Conservation (phyloP, 1,284 basidiomycete genomes). For the Wallemia ichthyophaga region DNA sequence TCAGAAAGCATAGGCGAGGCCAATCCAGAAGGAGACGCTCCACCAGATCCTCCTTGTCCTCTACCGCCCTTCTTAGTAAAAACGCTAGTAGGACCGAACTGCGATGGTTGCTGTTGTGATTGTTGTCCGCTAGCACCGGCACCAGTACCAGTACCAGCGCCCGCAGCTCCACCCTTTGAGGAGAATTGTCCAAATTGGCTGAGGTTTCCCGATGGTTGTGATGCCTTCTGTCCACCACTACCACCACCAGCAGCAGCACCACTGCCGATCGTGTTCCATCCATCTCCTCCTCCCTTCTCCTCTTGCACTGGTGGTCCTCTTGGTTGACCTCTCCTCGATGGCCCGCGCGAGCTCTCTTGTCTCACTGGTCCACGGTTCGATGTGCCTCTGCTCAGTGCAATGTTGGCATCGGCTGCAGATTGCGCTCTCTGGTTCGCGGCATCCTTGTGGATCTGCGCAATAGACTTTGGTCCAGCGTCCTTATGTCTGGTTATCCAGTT, state of each 20-base stretch:
- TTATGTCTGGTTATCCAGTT: constrained; percentile 49
- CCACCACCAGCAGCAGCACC: no score
- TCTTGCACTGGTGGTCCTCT: constrained; percentile 64
- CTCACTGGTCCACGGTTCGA: constrained; percentile 30
- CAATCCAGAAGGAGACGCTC: constrained; percentile 13
- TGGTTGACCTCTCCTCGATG: constrained; percentile 22
- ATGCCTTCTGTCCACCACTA: constrained; percentile 56
- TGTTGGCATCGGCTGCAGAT: constrained; percentile 8
- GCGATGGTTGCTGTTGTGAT: neutral
- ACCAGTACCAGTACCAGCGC: no score
- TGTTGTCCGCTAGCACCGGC: constrained; percentile 22
- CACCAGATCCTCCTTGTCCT: constrained; percentile 25
- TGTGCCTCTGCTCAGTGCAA: constrained; percentile 38
- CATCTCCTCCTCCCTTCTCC: constrained; percentile 30
- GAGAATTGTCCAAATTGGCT: constrained; percentile 61
- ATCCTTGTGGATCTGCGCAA: constrained; percentile 62
- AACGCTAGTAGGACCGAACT: constrained; percentile 45
- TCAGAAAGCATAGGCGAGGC: neutral
- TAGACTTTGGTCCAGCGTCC: constrained; percentile 52
- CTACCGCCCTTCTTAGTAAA: constrained; percentile 36
- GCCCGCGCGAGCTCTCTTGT: constrained; percentile 15
- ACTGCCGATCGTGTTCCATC: constrained; percentile 8
- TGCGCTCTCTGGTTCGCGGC: constrained; percentile 5
- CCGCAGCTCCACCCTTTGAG: no score
- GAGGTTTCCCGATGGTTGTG: constrained; percentile 53